Conservation (phyloP, 179 eudicot species). For the Gypsophila paniculata region DNA sequence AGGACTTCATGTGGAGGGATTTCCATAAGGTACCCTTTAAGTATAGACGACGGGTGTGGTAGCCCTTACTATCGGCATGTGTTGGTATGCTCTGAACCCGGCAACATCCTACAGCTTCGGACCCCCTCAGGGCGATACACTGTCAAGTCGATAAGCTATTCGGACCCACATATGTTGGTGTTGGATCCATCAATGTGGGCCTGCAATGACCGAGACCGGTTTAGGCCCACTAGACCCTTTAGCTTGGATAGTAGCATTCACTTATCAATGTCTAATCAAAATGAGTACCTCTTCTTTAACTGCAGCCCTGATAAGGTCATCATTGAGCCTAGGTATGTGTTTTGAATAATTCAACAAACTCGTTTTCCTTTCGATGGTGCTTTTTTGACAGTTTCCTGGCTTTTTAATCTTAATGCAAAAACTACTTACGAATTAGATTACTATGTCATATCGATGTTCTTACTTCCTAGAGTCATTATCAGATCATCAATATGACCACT, state of each 20-base stretch:
- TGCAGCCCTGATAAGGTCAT: slow-evolving; percentile 62
- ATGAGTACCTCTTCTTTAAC: slow-evolving; percentile 86
- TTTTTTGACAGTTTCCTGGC: too few species aligned
- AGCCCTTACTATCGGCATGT: slow-evolving; percentile 73
- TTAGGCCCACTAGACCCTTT: slow-evolving; percentile 66
- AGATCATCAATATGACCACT: too few species aligned
- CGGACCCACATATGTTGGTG: slow-evolving; percentile 67
- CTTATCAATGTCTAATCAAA: slow-evolving; percentile 55
- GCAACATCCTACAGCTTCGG: slow-evolving; percentile 44
- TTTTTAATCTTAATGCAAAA: too few species aligned
- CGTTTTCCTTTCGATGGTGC: too few species aligned
- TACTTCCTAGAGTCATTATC: too few species aligned
- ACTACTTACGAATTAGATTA: too few species aligned
- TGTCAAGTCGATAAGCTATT: slow-evolving; percentile 49
- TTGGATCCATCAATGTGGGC: slow-evolving; percentile 79
- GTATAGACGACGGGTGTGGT: slow-evolving; percentile 81
- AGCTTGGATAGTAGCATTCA: slow-evolving; percentile 76
- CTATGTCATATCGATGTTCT: too few species aligned
- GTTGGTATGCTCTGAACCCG: slow-evolving; percentile 46
- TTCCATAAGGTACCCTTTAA: slow-evolving; percentile 70
- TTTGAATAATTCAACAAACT: background rate
- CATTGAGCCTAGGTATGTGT: slow-evolving; percentile 45
- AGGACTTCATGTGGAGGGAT: slow-evolving; percentile 65
- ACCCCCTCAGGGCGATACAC: slow-evolving; percentile 84
- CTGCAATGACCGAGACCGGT: slow-evolving; percentile 60